Conservation (phyloP, 768 basidiomycete genomes). For the Suillus luteus region DNA sequence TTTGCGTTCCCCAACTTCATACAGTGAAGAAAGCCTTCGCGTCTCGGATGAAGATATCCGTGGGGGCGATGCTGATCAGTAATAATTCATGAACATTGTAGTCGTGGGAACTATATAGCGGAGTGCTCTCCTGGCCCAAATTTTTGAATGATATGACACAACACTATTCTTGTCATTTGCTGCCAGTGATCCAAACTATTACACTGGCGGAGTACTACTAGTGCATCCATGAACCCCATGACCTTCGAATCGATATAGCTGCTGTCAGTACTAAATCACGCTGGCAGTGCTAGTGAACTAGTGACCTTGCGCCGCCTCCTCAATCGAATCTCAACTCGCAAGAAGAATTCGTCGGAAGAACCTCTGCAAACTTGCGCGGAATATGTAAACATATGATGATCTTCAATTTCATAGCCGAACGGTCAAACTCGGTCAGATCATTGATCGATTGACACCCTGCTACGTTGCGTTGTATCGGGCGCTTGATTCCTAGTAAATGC, state of each 20-base stretch:
- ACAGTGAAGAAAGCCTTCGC: too few species aligned
- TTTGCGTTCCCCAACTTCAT: too few species aligned
- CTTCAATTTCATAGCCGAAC: neutral
- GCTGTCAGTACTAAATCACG: too few species aligned
- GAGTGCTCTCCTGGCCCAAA: too few species aligned
- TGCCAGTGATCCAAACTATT: neutral
- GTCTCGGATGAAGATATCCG: too few species aligned
- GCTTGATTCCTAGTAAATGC: neutral
- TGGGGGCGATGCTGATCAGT: too few species aligned
- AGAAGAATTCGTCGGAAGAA: neutral
- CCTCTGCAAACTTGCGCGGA: too few species aligned
- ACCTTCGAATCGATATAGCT: neutral
- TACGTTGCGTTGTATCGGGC: neutral
- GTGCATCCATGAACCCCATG: neutral
- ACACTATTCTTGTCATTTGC: neutral
- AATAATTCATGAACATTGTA: too few species aligned
- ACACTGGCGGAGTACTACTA: neutral
- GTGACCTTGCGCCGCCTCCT: too few species aligned
- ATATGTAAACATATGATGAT: neutral
- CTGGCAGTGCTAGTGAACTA: too few species aligned
- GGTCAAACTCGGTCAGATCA: neutral
- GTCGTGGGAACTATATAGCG: too few species aligned
- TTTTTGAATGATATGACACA: too few species aligned
- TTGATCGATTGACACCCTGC: neutral
- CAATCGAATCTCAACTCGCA: neutral